Base-by-base conservation (phyloP, 345 rosid species). In the Pugionium dolabratum region DNA sequence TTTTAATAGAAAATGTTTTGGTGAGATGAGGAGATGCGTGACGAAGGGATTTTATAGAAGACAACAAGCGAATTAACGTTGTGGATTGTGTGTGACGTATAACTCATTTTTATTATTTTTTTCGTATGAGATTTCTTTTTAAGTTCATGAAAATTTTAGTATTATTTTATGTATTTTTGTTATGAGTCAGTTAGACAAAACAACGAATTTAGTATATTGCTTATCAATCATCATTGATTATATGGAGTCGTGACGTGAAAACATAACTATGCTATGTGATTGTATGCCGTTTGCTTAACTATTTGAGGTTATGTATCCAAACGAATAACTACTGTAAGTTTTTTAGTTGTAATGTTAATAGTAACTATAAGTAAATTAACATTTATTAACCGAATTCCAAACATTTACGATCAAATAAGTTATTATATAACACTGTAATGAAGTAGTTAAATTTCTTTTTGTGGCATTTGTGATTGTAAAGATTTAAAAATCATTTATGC, bases 51-150 rank as follows among this genome's bases (percentile, higher is more conserved):
- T 36, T 74, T 74, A 74, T 74, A 74, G 73, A 67, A 58, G 60
- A 49, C 66, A 42, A 29, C 9, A 37, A 49, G 4, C 35, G 54
- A 57, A 42, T 64, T 65, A 58, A 44, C 71, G 61, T 72, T 51
- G 54, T 72, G 71, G 71, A 72, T 64, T 57, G 54, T 50, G 47
- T 57, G 60, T 64, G 76, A 50, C 71, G 66, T 57, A 50, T 72
- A 2, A 8, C 32, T 63, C 4, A 7, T 33, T 55, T 40, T 54
- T 54, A 10, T 26, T 54, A 37, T 54, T 57, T 48, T 48, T 56
- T 64, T 11, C 59, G 59, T 56, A 49, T 57, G 40, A 49, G 44
- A 41, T 72, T 57, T 18, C 47, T 40, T 42, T 41, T 49, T 33
- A 8, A 8, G 32, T 46, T 59, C 5, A n/a, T 41, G 18, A 18